Base-by-base conservation (phyloP, 2,329 filamentous ascomycete species). In the Fusarium sp. region DNA sequence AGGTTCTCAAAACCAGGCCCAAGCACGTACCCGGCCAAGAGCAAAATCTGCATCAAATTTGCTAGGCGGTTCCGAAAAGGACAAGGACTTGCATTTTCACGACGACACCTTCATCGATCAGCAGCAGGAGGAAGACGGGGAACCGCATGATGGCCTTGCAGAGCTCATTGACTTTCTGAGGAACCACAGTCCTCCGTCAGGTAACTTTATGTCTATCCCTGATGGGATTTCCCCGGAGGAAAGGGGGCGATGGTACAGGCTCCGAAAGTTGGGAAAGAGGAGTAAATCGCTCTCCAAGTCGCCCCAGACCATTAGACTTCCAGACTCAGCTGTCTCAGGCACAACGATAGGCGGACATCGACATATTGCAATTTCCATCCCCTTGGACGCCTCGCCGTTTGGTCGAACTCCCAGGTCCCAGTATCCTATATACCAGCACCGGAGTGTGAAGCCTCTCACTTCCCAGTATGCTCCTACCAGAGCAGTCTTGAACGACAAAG, bases 351-450 rank as follows among this genome's bases (percentile, higher is more conserved):
- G 81, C 5, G 88, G 88, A 3, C 82, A 88, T 74, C 83, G 86
- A 8, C 86, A 90, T 72, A 90, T 91, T 70, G 87, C 88, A 64
- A 90, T 90, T 56, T 89, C 88, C 1, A 89, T 90, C 47, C 88
- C 89, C 3, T 65, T 86, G 17, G 84, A 88, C 70, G 80, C 87
- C 63, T 84, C 83, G 9, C 83, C 86, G 27, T 79, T 86, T 46
- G 82, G 81, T 5, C 68, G 73, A 39, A 72, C 70, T 36, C 75
- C 77, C 25, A 75, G 77, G 50, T 78, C 80, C 11, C 81, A 83
- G 62, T 80, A 81, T 60, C 80, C 81, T 15, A 74, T 81, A 20
- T 78, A 77, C 42, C 71, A 74, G 47, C 62, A 66, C 49, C 62
- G 56, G 18, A 47, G 36, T 20, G 44, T 46, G 22, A 77, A 65